Percentiles rank a stretch among this genome's conserved stretches.
Evolutionary conservation across 805 yeast genomes (phyloP).

Genomic region (Yamadazyma scolyti): DNA sequence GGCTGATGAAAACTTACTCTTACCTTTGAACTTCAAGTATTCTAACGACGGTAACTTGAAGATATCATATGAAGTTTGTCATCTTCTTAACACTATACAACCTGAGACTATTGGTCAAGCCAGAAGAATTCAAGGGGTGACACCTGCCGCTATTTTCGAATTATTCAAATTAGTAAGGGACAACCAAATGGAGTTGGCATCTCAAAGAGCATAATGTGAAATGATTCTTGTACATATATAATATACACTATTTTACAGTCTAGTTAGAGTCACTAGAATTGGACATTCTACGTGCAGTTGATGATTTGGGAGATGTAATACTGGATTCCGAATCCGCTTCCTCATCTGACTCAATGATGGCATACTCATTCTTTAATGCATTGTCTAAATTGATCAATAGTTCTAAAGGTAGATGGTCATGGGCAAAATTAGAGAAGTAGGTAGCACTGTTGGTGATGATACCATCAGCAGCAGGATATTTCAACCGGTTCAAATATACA

Average conservation of each 20-base stretch:
- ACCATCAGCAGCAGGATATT: conserved; percentile 14
- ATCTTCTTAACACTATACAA: conserved; percentile 63
- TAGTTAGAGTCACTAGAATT: conserved; percentile 1
- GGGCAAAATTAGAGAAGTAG: conserved; percentile 29
- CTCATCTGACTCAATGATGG: background rate
- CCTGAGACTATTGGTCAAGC: conserved; percentile 96
- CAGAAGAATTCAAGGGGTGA: conserved; percentile 87
- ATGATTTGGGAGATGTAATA: too few relatives aligned
- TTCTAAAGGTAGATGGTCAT: conserved; percentile 33
- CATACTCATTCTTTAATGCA: conserved; percentile 14
- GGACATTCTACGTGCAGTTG: too few relatives aligned
- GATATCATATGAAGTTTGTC: conserved; percentile 74
- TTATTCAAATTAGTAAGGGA: conserved; percentile 54
- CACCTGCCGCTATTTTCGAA: conserved; percentile 89
- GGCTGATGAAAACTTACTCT: conserved; percentile 70
- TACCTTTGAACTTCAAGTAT: conserved; percentile 73
- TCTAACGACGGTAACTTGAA: conserved; percentile 42
- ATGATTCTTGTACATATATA: conserved; percentile 14
- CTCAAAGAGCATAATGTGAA: conserved; percentile 11
- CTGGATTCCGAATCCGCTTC: too few relatives aligned
- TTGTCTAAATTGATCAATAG: conserved; percentile 28
- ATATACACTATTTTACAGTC: conserved; percentile 8
- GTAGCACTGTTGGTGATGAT: conserved; percentile 13
- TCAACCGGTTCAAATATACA: conserved; percentile 29
- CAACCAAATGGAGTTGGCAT: conserved; percentile 19